Evolutionary conservation across 768 basidiomycete species (phyloP).

Genomic region (Pleurotus eryngii): DNA sequence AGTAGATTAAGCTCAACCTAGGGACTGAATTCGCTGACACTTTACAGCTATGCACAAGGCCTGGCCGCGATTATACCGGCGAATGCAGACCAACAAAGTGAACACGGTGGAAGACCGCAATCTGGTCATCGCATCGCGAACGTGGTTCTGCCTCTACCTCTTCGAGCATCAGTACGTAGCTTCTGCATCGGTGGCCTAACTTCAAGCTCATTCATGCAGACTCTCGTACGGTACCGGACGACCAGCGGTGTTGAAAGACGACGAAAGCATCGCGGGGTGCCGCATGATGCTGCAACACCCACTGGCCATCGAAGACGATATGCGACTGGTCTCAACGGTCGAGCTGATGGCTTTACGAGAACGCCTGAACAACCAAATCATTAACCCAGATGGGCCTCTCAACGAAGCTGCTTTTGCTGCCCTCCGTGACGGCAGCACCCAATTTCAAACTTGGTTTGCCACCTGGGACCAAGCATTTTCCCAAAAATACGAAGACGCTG

Average conservation of each 20-base stretch:
- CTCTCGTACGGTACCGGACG: constrained; percentile 94
- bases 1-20: constrained; percentile 21
- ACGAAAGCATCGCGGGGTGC: constrained; percentile 85
- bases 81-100: constrained; percentile 68
- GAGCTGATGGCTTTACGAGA: constrained; percentile 91
- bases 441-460: constrained; percentile 81
- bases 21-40: neutral
- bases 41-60: constrained; percentile 81
- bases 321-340: constrained; percentile 91
- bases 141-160: constrained; percentile 92
- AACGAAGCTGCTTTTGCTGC: constrained; percentile 66
- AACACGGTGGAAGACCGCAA: constrained; percentile 65
- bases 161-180: constrained; percentile 87
- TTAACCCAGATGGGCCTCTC: constrained; percentile 76
- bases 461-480: constrained; percentile 80
- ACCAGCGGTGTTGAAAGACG: constrained; percentile 88
- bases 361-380: constrained; percentile 76
- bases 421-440: constrained; percentile 68
- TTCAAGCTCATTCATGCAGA: constrained; percentile 34
- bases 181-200: neutral
- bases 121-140: constrained; percentile 77
- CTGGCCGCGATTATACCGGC: constrained; percentile 76
- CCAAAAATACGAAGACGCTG: constrained; percentile 79
- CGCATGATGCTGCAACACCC: constrained; percentile 82
- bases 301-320: constrained; percentile 87